A percentile compares a stretch with the other conserved stretches of the same genome.
Evolutionary conservation across 148 eudicot species (phyloP).

Genomic region (Chenopodium formosanum): DNA sequence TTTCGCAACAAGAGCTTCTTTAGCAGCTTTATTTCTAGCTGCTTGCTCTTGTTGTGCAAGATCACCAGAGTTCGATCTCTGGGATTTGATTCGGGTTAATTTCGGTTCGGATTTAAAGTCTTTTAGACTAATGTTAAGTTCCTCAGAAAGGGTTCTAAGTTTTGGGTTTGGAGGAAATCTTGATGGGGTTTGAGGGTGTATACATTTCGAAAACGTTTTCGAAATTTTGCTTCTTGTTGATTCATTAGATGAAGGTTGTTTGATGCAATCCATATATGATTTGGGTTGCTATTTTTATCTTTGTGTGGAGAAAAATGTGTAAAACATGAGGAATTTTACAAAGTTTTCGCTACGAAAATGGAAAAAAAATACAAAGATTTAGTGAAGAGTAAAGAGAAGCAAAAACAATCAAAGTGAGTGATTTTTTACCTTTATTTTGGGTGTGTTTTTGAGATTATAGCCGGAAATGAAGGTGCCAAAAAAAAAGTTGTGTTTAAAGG

Average conservation of each 20-base stretch:
- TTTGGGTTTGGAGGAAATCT: conserved; percentile 27
- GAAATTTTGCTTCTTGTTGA: conserved; percentile 50
- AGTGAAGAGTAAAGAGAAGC: background rate
- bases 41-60: conserved; percentile 13
- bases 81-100: conserved; percentile 26
- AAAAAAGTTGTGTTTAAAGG: conserved; percentile 30
- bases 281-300: background rate
- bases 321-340: conserved; percentile 20
- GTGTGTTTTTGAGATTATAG: conserved; percentile 7
- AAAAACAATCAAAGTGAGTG: conserved; percentile 1
- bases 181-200: conserved; percentile 45
- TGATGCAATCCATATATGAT: conserved; percentile 49
- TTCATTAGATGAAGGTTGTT: conserved; percentile 38
- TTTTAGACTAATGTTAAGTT: conserved; percentile 32
- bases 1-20: conserved; percentile 69
- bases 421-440: conserved; percentile 3
- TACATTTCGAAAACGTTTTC: conserved; percentile 51
- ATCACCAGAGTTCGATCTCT: conserved; percentile 18
- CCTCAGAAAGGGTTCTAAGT: conserved; percentile 36
- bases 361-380: conserved; percentile 22
- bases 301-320: conserved; percentile 1
- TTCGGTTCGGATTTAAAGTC: conserved; percentile 25
- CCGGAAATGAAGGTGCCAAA: conserved; percentile 16
- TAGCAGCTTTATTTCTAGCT: conserved; percentile 31
- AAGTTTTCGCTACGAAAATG: conserved; percentile 14